A percentile compares a stretch with the other conserved stretches of the same genome.
Evolutionary conservation across 2,329 filamentous ascomycete genomes (phyloP).

Genomic region (Trichoderma harzianum): DNA sequence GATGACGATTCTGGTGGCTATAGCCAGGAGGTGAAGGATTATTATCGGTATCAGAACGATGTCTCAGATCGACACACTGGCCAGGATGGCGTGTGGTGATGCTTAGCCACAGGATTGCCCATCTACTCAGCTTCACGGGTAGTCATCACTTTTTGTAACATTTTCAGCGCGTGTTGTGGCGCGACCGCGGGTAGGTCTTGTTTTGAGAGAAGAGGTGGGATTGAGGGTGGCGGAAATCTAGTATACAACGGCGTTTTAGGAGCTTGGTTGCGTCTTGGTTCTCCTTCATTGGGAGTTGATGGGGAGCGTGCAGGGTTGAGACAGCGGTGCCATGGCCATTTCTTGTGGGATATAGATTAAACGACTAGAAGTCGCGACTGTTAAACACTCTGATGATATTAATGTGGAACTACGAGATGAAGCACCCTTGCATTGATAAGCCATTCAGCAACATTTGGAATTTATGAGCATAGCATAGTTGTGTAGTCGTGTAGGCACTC

Average conservation of each 20-base stretch:
- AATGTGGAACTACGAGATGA: background rate
- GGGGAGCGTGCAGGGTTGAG: slow-evolving; percentile 7
- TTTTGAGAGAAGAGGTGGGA: slow-evolving; percentile 15
- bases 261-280: slow-evolving; percentile 22
- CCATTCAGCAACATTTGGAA: background rate
- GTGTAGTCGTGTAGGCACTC: background rate
- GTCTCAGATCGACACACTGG: slow-evolving; percentile 34
- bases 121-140: background rate
- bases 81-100: slow-evolving; percentile 45
- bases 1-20: slow-evolving; percentile 40
- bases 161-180: background rate
- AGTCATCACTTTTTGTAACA: background rate
- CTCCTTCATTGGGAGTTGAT: slow-evolving; percentile 4
- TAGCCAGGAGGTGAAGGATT: slow-evolving; percentile 39
- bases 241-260: slow-evolving; percentile 37
- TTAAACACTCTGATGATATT: background rate
- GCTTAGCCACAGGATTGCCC: background rate
- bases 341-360: background rate
- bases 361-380: background rate
- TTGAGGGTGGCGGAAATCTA: slow-evolving; percentile 21
- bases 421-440: background rate
- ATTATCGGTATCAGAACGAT: slow-evolving; percentile 39
- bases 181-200: background rate
- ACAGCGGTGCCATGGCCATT: background rate
- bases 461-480: background rate